Evolutionary conservation across 345 rosid genomes (phyloP).

Genomic region (Arabidopsis thaliana): TAIR10.1 NC_003071.7:2917501-2918000

Average conservation of each 20-base stretch:
- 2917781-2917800: slow-evolving; percentile 57
- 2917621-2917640: slow-evolving; percentile 40
- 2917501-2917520: slow-evolving; percentile 14
- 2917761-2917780: slow-evolving; percentile 78
- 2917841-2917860: slow-evolving; percentile 88
- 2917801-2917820: slow-evolving; percentile 85
- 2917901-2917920: slow-evolving; percentile 83
- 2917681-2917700: slow-evolving; percentile 68
- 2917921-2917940: slow-evolving; percentile 87
- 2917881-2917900: slow-evolving; percentile 79
- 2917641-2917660: slow-evolving; percentile 42
- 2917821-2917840: slow-evolving; percentile 82
- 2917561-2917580: slow-evolving; percentile 56
- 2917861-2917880: slow-evolving; percentile 69
- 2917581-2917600: slow-evolving; percentile 53
- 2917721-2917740: slow-evolving; percentile 85
- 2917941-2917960: slow-evolving; percentile 59
- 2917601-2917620: slow-evolving; percentile 21
- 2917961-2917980: slow-evolving; percentile 84
- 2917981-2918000: slow-evolving; percentile 55
- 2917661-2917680: slow-evolving; percentile 57
- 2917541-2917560: slow-evolving; percentile 44
- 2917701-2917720: slow-evolving; percentile 82
- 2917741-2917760: slow-evolving; percentile 89
- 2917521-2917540: slow-evolving; percentile 15